A percentile compares a stretch with the other conserved stretches of the same genome.
These are phyloP conservation scores for Cicer judaicum DNA, from an alignment of 306 rosid species.

Conservation along the genomic window DNA sequence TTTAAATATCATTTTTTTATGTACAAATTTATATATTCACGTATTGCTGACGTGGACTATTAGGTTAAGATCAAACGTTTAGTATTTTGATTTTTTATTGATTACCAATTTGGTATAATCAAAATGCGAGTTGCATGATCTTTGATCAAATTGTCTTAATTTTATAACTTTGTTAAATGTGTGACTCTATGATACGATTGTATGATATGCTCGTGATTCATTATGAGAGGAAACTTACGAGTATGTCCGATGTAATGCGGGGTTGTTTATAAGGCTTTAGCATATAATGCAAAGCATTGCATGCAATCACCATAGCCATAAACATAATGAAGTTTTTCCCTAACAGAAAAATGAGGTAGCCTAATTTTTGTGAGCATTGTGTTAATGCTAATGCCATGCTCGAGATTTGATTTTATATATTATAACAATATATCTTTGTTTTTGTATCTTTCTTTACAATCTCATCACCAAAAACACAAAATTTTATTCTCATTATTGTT, in stretches of 20 bases:
- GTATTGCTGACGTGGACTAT: background rate
- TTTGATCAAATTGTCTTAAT: background rate
- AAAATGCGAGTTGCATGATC: background rate
- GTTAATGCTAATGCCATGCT: constrained; percentile 20
- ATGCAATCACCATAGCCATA: constrained; percentile 66
- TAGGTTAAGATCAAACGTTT: background rate
- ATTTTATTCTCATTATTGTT: constrained; percentile 35
- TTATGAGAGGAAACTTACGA: constrained; percentile 54
- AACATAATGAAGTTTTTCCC: constrained; percentile 57
- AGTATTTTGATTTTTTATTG: background rate
- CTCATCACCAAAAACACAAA: background rate
- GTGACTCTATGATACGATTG: background rate
- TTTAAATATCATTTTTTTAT: background rate
- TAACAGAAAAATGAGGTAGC: constrained; percentile 44
- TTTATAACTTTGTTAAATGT: background rate
- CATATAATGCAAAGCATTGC: constrained; percentile 67
- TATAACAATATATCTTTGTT: constrained; percentile 7
- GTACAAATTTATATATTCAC: background rate
- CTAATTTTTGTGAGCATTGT: constrained; percentile 60
- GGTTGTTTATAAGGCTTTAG: constrained; percentile 75
- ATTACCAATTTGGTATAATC: too few relatives aligned
- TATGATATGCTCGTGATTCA: background rate
- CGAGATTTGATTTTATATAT: background rate
- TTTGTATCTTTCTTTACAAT: constrained; percentile 31
- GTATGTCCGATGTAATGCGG: constrained; percentile 69